Evolutionary conservation across 257 asterid species (phyloP).

Genomic region (Misopates orontium): DNA sequence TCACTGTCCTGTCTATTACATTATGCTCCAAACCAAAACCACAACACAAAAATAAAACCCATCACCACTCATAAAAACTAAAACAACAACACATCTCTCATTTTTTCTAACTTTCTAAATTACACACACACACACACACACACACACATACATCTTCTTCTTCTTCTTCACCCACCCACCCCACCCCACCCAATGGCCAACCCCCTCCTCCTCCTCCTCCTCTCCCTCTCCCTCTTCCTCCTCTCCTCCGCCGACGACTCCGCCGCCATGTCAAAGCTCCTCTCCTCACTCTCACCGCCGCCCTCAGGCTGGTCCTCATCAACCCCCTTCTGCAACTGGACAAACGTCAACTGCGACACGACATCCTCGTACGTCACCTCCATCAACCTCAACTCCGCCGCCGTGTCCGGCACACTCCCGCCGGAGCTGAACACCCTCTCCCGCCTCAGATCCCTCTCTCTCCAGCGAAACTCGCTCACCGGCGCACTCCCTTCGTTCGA

Average conservation of each 20-base stretch:
- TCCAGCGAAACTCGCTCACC: constrained; percentile 61
- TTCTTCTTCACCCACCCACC: not conserved
- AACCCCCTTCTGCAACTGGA: constrained; percentile 64
- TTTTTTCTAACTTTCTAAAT: too few species aligned
- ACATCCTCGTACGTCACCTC: constrained; percentile 43
- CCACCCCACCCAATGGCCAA: constrained; percentile 19
- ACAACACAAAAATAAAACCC: too few species aligned
- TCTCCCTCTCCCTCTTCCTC: constrained; percentile 31
- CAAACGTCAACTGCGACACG: constrained; percentile 55
- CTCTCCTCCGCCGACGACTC: constrained; percentile 69
- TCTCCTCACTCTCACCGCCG: constrained; percentile 52
- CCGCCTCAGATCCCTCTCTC: constrained; percentile 50
- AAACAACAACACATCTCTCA: too few species aligned
- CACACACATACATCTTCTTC: too few species aligned
- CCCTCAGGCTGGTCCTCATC: constrained; percentile 70
- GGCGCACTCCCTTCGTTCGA: constrained; percentile 75
- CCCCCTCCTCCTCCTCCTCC: constrained; percentile 43
- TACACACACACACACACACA: not conserved
- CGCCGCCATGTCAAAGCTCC: constrained; percentile 58
- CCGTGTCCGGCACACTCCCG: constrained; percentile 69
- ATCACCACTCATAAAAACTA: too few species aligned
- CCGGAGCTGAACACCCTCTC: constrained; percentile 60
- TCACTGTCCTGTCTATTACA: too few species aligned
- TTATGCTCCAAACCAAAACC: too few species aligned
- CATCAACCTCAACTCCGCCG: constrained; percentile 54